Evolutionary conservation across 441 rosid species (phyloP).

Genomic region (Croton setiger): DNA sequence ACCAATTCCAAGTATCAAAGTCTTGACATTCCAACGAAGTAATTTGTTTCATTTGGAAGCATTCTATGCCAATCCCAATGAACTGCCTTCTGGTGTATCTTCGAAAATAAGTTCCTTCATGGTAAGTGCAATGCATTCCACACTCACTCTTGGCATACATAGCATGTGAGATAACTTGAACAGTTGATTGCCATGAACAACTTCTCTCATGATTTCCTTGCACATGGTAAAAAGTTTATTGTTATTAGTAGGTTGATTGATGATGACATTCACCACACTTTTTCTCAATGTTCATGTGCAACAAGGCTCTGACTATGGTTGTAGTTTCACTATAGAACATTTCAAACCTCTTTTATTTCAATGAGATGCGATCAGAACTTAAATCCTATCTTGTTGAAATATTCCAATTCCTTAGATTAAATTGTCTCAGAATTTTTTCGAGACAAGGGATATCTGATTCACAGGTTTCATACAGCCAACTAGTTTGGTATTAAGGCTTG

Average conservation of each 20-base stretch:
- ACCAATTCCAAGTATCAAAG: slow-evolving; percentile 45
- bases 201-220: slow-evolving; percentile 5
- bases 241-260: background rate
- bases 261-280: background rate
- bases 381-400: background rate
- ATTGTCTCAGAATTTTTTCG: slow-evolving; percentile 3
- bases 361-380: background rate
- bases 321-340: background rate
- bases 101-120: slow-evolving; percentile 41
- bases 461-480: too few species aligned
- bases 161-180: background rate
- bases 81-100: slow-evolving; percentile 41
- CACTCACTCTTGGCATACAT: background rate
- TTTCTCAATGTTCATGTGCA: background rate
- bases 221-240: background rate
- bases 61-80: slow-evolving; percentile 43
- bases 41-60: slow-evolving; percentile 41
- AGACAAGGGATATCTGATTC: too few species aligned
- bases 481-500: too few species aligned
- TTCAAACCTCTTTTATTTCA: background rate
- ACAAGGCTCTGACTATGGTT: background rate
- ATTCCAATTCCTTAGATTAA: background rate
- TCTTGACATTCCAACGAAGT: slow-evolving; percentile 40
- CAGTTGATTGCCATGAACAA: background rate
- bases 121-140: slow-evolving; percentile 28